A percentile compares a stretch with the other conserved stretches of the same genome.
Evolutionary conservation across 306 rosid genomes (phyloP).

Genomic region (Luffa acutangula): DNA sequence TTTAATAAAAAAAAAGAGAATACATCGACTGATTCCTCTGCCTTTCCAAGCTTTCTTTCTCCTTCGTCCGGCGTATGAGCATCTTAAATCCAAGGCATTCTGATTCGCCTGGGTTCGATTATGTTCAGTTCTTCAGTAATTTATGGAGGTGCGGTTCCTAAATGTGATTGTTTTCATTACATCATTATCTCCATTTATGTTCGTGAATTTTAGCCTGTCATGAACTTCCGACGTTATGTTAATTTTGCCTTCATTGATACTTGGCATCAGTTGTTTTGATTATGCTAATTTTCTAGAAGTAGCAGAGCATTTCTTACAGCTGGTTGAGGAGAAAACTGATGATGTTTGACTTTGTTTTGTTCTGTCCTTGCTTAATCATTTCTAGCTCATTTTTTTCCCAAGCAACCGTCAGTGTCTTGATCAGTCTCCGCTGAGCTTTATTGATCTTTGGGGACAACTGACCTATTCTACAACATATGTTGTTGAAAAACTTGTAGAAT

Average conservation of each 20-base stretch:
- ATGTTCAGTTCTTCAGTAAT: not conserved
- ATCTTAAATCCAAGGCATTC: conserved; percentile 1
- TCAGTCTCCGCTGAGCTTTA: not conserved
- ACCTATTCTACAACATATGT: not conserved
- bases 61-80: not conserved
- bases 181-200: not conserved
- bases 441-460: not conserved
- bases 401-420: not conserved
- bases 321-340: not conserved
- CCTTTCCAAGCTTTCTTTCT: not conserved
- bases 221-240: not conserved
- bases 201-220: not conserved
- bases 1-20: not conserved
- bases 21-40: not conserved
- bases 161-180: not conserved
- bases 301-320: not conserved
- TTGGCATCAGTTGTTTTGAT: not conserved
- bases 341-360: not conserved
- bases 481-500: not conserved
- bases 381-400: not conserved
- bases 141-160: not conserved
- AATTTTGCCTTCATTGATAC: not conserved
- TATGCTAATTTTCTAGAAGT: not conserved
- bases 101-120: not conserved
- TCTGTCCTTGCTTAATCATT: not conserved